These are phyloP conservation scores for Gomphus bonarii DNA, from an alignment of 1,284 basidiomycete species.

Conservation along the genomic window DNA sequence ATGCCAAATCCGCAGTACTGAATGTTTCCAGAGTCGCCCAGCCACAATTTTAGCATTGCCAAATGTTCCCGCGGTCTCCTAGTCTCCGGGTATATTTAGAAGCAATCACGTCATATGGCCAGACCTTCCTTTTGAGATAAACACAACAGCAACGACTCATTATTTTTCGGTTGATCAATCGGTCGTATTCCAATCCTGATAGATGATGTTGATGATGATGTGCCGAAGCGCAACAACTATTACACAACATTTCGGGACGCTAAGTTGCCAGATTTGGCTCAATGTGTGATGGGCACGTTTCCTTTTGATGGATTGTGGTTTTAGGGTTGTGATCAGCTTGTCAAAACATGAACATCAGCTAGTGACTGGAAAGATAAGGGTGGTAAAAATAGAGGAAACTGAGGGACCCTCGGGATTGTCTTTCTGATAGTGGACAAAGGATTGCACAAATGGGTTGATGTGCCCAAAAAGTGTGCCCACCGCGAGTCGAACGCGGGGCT, in stretches of 20 bases:
- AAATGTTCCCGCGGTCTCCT: neutral
- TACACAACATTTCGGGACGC: neutral
- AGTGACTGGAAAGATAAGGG: neutral
- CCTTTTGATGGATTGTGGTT: neutral
- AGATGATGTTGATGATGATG: neutral
- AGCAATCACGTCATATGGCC: neutral
- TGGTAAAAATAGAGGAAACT: neutral
- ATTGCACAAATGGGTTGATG: neutral
- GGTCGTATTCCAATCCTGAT: neutral
- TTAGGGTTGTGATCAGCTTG: neutral
- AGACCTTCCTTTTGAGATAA: neutral
- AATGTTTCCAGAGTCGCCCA: neutral
- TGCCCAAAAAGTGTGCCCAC: conserved; percentile 2
- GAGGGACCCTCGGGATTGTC: too few relatives aligned
- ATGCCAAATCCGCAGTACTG: neutral
- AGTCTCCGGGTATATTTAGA: neutral
- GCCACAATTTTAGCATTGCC: neutral
- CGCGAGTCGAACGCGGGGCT: conserved; percentile 11
- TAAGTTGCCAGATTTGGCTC: neutral
- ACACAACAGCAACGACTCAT: neutral
- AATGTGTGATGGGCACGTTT: neutral
- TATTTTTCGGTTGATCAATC: neutral
- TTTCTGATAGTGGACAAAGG: too few relatives aligned
- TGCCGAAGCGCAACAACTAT: neutral
- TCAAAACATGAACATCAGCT: neutral